phyloP scores from a whole-genome alignment of 2,329 filamentous ascomycete species.

The Ilyonectria destructans region DNA sequence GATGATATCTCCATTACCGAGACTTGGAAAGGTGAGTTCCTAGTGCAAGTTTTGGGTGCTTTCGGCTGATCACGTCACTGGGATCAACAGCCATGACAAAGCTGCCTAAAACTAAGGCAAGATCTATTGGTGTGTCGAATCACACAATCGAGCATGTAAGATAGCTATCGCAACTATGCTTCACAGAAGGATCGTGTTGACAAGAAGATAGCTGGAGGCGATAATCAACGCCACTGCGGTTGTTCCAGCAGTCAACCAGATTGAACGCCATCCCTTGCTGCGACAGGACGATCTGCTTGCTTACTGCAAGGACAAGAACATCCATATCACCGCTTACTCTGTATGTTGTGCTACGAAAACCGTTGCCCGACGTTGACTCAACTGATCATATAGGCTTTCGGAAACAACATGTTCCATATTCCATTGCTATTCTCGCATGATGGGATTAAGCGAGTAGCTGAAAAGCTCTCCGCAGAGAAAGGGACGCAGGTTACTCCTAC shows the following conservation, averaged over 20 bases:
- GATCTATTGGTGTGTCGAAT: conserved; percentile 81
- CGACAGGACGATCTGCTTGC: conserved; percentile 68
- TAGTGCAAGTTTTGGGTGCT: neutral
- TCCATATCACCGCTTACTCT: conserved; percentile 76
- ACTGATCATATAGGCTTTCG: conserved; percentile 50
- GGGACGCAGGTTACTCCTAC: no score
- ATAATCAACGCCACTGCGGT: conserved; percentile 70
- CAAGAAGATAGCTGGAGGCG: conserved; percentile 59
- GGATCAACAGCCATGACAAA: conserved; percentile 61
- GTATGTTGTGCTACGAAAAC: no score
- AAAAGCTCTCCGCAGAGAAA: no score
- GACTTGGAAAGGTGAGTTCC: conserved; percentile 58
- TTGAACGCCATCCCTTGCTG: conserved; percentile 77
- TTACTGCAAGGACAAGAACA: conserved; percentile 73
- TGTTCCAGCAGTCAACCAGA: conserved; percentile 74
- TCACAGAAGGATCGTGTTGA: no score
- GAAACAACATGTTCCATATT: conserved; percentile 55
- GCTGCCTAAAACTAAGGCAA: conserved; percentile 72
- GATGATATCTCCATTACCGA: conserved; percentile 56
- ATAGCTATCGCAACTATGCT: no score
- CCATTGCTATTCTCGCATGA: no score
- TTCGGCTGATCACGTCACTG: neutral
- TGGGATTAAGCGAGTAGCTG: no score
- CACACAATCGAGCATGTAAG: conserved; percentile 70
- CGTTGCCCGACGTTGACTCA: no score